phyloP scores from a whole-genome alignment of 2,329 filamentous ascomycete species.

The Sporothrix brasiliensis region DNA sequence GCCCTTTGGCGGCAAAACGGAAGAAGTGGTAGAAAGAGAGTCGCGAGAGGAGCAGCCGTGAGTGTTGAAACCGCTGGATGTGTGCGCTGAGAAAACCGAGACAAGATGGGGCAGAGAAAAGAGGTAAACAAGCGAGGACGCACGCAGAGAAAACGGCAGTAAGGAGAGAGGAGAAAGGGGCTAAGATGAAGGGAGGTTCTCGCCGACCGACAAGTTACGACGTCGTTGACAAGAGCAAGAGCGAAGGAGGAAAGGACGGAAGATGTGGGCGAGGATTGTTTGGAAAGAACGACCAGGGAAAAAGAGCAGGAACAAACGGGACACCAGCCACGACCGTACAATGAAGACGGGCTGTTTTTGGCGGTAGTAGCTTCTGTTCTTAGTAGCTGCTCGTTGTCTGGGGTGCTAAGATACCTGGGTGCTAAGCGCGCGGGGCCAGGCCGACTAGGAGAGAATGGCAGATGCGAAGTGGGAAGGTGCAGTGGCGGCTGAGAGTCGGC shows the following conservation, averaged over 20 bases:
- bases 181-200: neutral
- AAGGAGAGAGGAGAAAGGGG: neutral
- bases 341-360: constrained; percentile 16
- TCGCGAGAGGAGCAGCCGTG: neutral
- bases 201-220: neutral
- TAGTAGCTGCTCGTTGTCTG: constrained; percentile 25
- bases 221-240: neutral
- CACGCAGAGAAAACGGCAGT: neutral
- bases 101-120: neutral
- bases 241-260: neutral
- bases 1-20: constrained; percentile 22
- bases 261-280: constrained; percentile 15
- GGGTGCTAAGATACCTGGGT: constrained; percentile 19
- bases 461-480: neutral
- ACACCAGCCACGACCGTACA: constrained; percentile 5
- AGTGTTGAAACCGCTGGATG: neutral
- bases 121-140: neutral
- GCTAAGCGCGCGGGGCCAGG: constrained; percentile 31
- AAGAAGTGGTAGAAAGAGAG: constrained; percentile 15
- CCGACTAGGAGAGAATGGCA: neutral
- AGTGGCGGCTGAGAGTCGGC: neutral
- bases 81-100: neutral
- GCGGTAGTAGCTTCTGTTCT: constrained; percentile 20
- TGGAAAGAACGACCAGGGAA: constrained; percentile 19
- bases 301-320: constrained; percentile 26